Evolutionary conservation across 305 asterid species (phyloP), one percentile per base, ranked within the genome.

Genomic region (Caryopteris hybrid): DNA sequence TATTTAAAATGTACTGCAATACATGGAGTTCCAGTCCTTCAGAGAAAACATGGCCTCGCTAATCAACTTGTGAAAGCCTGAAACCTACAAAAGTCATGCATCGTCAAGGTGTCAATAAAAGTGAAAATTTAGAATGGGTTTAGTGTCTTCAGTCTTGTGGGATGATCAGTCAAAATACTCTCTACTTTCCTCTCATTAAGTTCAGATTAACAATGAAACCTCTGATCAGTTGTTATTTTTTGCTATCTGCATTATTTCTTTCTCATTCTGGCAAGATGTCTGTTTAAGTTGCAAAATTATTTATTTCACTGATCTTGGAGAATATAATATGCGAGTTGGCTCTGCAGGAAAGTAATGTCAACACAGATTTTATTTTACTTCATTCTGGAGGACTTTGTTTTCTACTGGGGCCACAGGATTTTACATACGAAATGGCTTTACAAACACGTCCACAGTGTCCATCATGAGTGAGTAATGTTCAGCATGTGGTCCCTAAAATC

Each of bases 381-480:
- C 76, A 81, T 93, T 75, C 78, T 93, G 69, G 99, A 93, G 76
- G 99, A 91, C 71, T 93, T 93, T 57, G 83, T 93, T 45, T 93
- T 93, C 85, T 93, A 93, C 73, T 93, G 97, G 97, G 97, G 97
- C 25, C 99, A 93, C 76, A 79, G 96, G 83, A 76, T 93, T 66
- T 84, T 93, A 72, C 99, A 93, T 77, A 86, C 99, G 27, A 91
- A 93, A 81, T 93, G 99, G 99, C 97, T 91, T 72, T 93, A 93
- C 90, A 86, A 93, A 88, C 96, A 93, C 70, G 92, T 93, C 47
- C 99, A 93, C 80, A 91, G 99, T 71, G 99, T 93, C 78, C 99
- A 93, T 82, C 99, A 91, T 6, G 99, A 93, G 99, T 93, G 80
- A 84, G 74, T 52, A 68, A 74, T 71, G 48, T 77, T 78, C 75